Evolutionary conservation across 2,329 filamentous ascomycete genomes (phyloP).

Genomic region (Huntiella moniliformis): DNA sequence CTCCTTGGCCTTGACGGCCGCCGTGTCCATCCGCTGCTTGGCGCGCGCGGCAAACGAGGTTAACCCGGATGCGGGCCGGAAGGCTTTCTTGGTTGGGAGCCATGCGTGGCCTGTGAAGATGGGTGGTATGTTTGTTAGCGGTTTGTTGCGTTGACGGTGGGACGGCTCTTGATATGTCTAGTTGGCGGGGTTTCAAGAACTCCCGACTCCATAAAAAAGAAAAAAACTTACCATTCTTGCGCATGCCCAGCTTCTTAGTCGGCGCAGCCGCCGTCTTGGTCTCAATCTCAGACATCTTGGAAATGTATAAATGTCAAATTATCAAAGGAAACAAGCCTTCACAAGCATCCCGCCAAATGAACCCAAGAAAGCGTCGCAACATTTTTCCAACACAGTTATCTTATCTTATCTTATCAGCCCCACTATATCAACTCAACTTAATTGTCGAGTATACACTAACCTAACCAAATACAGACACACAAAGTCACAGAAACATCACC

Average conservation of each 20-base stretch:
- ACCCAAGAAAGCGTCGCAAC: too few species aligned
- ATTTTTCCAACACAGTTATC: not conserved
- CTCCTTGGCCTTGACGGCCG: slow-evolving; percentile 77
- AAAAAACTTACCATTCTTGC: slow-evolving; percentile 53
- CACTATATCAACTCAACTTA: too few species aligned
- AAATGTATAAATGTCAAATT: too few species aligned
- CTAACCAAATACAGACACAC: not conserved
- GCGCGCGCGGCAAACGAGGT: slow-evolving; percentile 62
- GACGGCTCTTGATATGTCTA: too few species aligned
- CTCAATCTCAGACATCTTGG: too few species aligned
- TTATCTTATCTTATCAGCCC: slow-evolving; percentile 1
- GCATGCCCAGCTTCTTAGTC: slow-evolving; percentile 42
- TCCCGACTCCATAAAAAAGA: too few species aligned
- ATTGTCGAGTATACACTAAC: too few species aligned
- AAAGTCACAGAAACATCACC: not conserved
- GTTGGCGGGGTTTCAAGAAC: too few species aligned
- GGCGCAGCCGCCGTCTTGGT: slow-evolving; percentile 16
- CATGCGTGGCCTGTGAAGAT: slow-evolving; percentile 67
- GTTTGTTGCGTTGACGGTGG: too few species aligned
- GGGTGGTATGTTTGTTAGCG: not conserved
- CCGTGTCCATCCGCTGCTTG: slow-evolving; percentile 48
- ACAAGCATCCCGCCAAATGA: too few species aligned
- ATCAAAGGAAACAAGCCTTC: too few species aligned
- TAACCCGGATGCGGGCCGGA: slow-evolving; percentile 62
- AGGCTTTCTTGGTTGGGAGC: slow-evolving; percentile 67